A percentile compares a stretch with the other conserved stretches of the same genome.
Evolutionary conservation across 306 rosid genomes (phyloP).

Genomic region (Casuarina cunninghamiana): DNA sequence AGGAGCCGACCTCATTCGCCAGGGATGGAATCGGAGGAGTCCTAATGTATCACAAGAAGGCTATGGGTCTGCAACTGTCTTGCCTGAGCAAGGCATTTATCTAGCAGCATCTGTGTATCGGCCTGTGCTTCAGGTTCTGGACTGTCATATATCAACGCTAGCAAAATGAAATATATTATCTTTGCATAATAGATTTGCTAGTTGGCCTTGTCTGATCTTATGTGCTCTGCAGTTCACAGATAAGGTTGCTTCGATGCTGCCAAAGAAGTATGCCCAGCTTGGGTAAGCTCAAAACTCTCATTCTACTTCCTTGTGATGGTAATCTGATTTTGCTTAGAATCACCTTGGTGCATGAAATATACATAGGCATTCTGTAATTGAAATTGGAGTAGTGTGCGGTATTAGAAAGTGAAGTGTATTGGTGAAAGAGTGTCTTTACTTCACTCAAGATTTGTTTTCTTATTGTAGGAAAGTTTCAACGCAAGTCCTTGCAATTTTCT

Average conservation of each 20-base stretch:
- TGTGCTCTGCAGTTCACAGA: constrained; percentile 81
- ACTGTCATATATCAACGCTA: constrained; percentile 4
- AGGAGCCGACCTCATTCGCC: constrained; percentile 96
- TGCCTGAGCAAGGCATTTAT: constrained; percentile 98
- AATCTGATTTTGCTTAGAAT: background rate
- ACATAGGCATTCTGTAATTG: background rate
- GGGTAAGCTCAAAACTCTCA: constrained; percentile 63
- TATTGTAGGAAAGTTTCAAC: background rate
- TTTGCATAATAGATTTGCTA: constrained; percentile 6
- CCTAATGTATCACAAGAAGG: constrained; percentile 89
- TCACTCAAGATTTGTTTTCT: background rate
- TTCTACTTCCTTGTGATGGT: constrained; percentile 12
- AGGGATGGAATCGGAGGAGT: constrained; percentile 94
- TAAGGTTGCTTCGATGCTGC: constrained; percentile 87
- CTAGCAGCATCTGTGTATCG: constrained; percentile 92
- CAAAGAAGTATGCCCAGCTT: constrained; percentile 78
- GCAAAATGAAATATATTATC: background rate
- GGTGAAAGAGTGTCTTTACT: background rate
- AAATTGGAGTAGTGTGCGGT: constrained; percentile 18
- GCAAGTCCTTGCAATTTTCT: background rate
- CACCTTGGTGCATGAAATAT: background rate
- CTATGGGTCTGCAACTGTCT: constrained; percentile 94
- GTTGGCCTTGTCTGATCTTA: constrained; percentile 34
- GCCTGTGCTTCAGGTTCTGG: constrained; percentile 89
- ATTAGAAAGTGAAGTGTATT: background rate